Percentiles rank a stretch among this genome's conserved stretches.
Evolutionary conservation across 805 yeast genomes (phyloP).

Genomic region (Vanderwaltozyma verrucispora): DNA sequence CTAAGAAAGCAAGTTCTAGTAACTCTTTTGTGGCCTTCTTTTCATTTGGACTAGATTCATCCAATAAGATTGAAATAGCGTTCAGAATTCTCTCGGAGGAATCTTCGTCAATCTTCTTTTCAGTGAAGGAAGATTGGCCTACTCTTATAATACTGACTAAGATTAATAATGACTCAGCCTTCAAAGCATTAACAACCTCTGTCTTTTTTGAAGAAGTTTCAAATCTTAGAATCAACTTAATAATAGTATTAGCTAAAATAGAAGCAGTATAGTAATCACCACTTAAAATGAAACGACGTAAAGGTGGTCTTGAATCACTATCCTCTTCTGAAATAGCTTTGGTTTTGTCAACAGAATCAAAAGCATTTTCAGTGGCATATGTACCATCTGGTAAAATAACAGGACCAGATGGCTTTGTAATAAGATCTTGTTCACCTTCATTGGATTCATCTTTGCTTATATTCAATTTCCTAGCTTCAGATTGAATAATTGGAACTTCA

Average conservation of each 20-base stretch:
- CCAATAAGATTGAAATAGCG: constrained; percentile 63
- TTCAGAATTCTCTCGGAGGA: constrained; percentile 87
- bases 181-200: constrained; percentile 66
- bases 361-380: constrained; percentile 82
- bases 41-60: constrained; percentile 45
- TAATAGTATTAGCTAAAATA: constrained; percentile 76
- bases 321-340: constrained; percentile 52
- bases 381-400: constrained; percentile 97
- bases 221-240: constrained; percentile 76
- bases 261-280: constrained; percentile 92
- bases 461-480: constrained; percentile 44
- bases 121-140: constrained; percentile 62
- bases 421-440: constrained; percentile 24
- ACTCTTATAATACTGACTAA: constrained; percentile 86
- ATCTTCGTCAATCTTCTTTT: constrained; percentile 85
- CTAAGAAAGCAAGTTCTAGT: constrained; percentile 62
- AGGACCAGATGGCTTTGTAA: constrained; percentile 46
- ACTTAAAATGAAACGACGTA: constrained; percentile 68
- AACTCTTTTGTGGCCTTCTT: constrained; percentile 31
- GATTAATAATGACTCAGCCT: constrained; percentile 89
- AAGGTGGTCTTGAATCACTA: constrained; percentile 47
- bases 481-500: constrained; percentile 77
- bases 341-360: constrained; percentile 85
- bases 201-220: constrained; percentile 43
- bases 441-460: constrained; percentile 28